Base-by-base conservation (phyloP, 768 basidiomycete genomes). In the Lentinus brumalis region DNA sequence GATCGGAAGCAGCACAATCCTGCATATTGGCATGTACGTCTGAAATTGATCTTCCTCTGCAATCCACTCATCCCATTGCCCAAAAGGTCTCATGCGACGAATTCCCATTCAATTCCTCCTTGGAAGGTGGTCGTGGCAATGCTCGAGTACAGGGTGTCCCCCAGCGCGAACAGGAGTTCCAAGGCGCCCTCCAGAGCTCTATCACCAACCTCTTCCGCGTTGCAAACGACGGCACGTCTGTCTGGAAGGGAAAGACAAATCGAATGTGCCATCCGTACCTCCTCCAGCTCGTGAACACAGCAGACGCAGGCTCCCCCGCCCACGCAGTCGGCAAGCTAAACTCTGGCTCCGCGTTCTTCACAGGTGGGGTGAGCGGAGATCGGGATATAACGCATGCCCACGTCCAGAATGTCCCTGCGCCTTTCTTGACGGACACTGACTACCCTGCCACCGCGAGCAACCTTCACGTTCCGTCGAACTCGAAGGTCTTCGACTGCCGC, bases 51-150 rank as follows among this genome's bases (percentile, higher is more conserved):
- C 4, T 8, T 7, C 21, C 21, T 26, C 21, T 26, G 21, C 21
- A 26, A 26, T 26, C 21, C 21, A 26, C 21, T 26, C 21, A 26
- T 26, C 21, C 21, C 12, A 30, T 2, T 21, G 4, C 9, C 9
- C 18, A 16, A 2, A 16, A 59, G 57, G 42, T 59, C 8, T 59
- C 57, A 2, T 59, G 57, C 42, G 57, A 59, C 51, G 57, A 59
- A 42, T 59, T 59, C 51, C 57, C 57, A 2, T 59, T 59, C 50
- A 59, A 32, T 32, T 45, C 42, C 16, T n/a, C 42, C 3, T 31
- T 59, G 12, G 57, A 59, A 21, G 57, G 57, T 18, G 57, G 57
- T 2, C n/a, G 5, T 5, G 50, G 50, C 18, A 59, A 59, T 31
- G 41, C 42, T 8, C 18, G n/a, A 2, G 15, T 38, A 0, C 35